Conservation (phyloP, 2,329 filamentous ascomycete genomes). For the Chaetomium olivaceum region DNA sequence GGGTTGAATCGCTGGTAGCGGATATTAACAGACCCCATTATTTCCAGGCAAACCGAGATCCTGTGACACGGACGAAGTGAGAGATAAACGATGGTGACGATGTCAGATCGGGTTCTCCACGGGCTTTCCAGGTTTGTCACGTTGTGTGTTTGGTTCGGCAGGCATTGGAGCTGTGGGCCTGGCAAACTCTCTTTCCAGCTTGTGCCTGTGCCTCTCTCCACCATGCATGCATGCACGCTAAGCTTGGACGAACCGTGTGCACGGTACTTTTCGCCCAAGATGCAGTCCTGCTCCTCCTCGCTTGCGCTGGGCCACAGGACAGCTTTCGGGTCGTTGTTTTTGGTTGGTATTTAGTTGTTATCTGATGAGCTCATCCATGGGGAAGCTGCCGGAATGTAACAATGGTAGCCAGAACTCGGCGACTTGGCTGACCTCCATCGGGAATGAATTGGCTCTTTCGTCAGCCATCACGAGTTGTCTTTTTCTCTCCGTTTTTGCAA, state of each 20-base stretch:
- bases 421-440: background rate
- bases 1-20: background rate
- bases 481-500: no score
- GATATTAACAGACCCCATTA: background rate
- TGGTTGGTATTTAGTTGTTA: background rate
- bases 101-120: background rate
- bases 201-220: background rate
- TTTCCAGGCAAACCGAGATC: background rate
- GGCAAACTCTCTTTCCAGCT: no score
- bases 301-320: background rate
- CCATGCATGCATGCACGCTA: slow-evolving; percentile 21
- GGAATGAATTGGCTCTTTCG: background rate
- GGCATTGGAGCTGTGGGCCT: no score
- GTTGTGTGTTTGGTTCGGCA: no score
- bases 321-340: background rate
- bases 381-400: background rate
- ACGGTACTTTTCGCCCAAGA: slow-evolving; percentile 30
- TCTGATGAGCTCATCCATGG: background rate
- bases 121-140: no score
- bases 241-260: slow-evolving; percentile 35
- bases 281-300: slow-evolving; percentile 5
- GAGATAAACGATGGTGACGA: background rate
- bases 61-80: background rate
- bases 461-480: background rate
- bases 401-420: no score